A percentile compares a stretch with the other conserved stretches of the same genome.
These are phyloP conservation scores for Thermomyces lanuginosus DNA, from an alignment of 2,329 filamentous ascomycete species.

Conservation along the genomic window DNA sequence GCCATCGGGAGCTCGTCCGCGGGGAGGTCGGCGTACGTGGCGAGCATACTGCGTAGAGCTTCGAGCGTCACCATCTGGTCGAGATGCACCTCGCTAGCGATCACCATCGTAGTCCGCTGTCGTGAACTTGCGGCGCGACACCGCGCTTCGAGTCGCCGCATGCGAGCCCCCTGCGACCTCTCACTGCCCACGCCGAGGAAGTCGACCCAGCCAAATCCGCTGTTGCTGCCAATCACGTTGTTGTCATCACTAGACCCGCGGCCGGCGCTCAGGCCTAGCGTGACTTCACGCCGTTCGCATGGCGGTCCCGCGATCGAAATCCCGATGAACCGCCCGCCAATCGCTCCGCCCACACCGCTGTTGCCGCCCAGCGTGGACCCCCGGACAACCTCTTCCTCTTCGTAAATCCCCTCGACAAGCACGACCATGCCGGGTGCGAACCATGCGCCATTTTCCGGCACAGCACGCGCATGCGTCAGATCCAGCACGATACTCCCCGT, in stretches of 20 bases:
- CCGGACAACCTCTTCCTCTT: conserved; percentile 60
- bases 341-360: conserved; percentile 70
- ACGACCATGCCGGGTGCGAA: conserved; percentile 94
- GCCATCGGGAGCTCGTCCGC: conserved; percentile 53
- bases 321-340: conserved; percentile 80
- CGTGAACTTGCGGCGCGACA: conserved; percentile 12
- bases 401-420: conserved; percentile 86
- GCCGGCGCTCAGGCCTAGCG: conserved; percentile 51
- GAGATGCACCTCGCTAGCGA: conserved; percentile 73
- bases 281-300: conserved; percentile 66
- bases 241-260: too few relatives aligned
- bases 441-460: conserved; percentile 77
- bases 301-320: conserved; percentile 86
- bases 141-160: conserved; percentile 59
- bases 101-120: conserved; percentile 42
- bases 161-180: conserved; percentile 62
- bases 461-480: conserved; percentile 59
- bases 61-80: conserved; percentile 69
- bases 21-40: conserved; percentile 51
- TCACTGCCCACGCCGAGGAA: conserved; percentile 86
- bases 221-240: conserved; percentile 38
- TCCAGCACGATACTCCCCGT: conserved; percentile 80
- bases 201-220: conserved; percentile 92
- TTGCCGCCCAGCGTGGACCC: conserved; percentile 57
- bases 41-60: conserved; percentile 64